Percentiles rank a stretch among this genome's conserved stretches.
These are phyloP conservation scores for Meyerozyma elateridarum DNA, from an alignment of 1,139 yeast species.

Conservation along the genomic window DNA sequence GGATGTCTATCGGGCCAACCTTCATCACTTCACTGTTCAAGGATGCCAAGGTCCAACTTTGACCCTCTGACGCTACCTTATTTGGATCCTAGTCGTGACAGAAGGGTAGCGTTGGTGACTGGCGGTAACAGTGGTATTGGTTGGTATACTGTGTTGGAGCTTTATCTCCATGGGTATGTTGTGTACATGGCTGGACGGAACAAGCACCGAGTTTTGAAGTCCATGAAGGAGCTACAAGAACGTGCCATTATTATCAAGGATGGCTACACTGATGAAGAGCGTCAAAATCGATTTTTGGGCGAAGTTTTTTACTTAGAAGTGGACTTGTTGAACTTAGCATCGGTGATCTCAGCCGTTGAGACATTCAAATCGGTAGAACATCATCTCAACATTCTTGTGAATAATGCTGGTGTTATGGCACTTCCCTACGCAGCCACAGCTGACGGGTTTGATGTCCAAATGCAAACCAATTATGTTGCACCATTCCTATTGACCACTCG, in stretches of 20 bases:
- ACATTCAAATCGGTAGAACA: slow-evolving; percentile 47
- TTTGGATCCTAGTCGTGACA: slow-evolving; percentile 27
- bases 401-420: slow-evolving; percentile 84
- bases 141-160: slow-evolving; percentile 36
- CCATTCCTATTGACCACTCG: slow-evolving; percentile 68
- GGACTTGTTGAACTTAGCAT: slow-evolving; percentile 55
- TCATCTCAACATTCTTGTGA: slow-evolving; percentile 56
- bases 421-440: slow-evolving; percentile 58
- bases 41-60: slow-evolving; percentile 7
- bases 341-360: slow-evolving; percentile 54
- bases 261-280: slow-evolving; percentile 8
- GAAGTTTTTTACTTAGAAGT: slow-evolving; percentile 54
- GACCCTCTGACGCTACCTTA: slow-evolving; percentile 29
- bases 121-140: slow-evolving; percentile 47
- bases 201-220: slow-evolving; percentile 29
- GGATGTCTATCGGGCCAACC: too few relatives aligned
- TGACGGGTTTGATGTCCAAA: slow-evolving; percentile 75
- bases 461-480: slow-evolving; percentile 75
- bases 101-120: slow-evolving; percentile 39
- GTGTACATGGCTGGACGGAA: slow-evolving; percentile 42
- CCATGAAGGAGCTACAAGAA: slow-evolving; percentile 30
- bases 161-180: slow-evolving; percentile 39
- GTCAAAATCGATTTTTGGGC: slow-evolving; percentile 39
- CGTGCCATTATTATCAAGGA: slow-evolving; percentile 8
- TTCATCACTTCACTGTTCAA: too few relatives aligned